Evolutionary conservation across 306 rosid genomes (phyloP), one percentile per base, ranked within the genome.

Genomic region (Quercus ilex): DNA sequence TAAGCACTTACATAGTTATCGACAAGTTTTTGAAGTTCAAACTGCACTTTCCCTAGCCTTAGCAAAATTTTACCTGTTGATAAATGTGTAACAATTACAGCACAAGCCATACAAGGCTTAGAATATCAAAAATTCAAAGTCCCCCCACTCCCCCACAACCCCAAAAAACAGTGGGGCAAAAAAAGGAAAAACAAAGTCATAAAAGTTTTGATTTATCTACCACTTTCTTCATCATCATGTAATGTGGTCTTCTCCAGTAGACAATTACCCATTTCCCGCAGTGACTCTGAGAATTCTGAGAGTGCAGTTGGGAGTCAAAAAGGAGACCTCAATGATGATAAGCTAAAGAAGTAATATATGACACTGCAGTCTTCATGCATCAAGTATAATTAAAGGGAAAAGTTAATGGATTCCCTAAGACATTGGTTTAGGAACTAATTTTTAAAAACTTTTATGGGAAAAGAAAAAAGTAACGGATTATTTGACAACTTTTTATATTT

Each of bases 211-310:
- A 76, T 76, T 74, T 83, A 86, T 88, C 87, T 86, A 88, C 97
- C 88, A 63, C 88, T 88, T 75, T 88, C 89, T 79, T 81, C 87
- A 78, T 86, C 87, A 59, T 91, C 88, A 72, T 88, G 79, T 70
- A 86, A 67, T 63, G 88, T 31, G 38, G 89, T 85, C 85, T 91
- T 89, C 83, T 89, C 92, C 75, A 89, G 53, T 35, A 93, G 83
- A 90, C 97, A 91, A 73, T 84, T 38, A 59, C 98, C 98, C 98
- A 93, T 90, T 88, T 93, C 97, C 78, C 73, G 86, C 82, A 93
- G 81, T 5, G 98, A 93, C 88, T 93, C 93, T 0, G 98, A 90
- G 85, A 93, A 93, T 77, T 93, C 98, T 93, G 93, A 87, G 84
- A 75, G 78, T 52, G n/a, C 28, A 57, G 26, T 64, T 52, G 41